A percentile compares a stretch with the other conserved stretches of the same genome.
phyloP scores from a whole-genome alignment of 2,329 filamentous ascomycete genomes.

The Grosmannia huntii region DNA sequence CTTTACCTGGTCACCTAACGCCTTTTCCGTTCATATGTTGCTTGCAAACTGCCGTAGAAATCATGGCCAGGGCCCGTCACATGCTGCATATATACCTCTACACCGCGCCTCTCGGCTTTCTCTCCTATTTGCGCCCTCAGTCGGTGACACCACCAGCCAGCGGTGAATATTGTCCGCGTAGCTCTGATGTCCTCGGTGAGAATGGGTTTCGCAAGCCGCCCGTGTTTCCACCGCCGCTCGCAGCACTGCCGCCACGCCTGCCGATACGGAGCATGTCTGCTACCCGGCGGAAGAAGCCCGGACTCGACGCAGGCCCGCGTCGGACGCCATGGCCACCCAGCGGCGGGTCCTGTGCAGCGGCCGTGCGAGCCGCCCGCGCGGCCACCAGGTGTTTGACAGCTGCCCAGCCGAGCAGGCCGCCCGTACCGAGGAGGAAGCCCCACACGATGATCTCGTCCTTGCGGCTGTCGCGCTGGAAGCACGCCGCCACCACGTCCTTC shows the following conservation, averaged over 20 bases:
- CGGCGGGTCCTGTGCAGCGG: conserved; percentile 1
- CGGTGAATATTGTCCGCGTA: conserved; percentile 10
- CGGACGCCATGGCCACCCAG: conserved; percentile 2
- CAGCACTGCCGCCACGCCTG: not conserved
- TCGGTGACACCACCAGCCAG: not conserved
- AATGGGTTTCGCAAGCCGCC: conserved; percentile 2
- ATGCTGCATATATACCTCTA: not conserved
- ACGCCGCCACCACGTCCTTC: conserved; percentile 48
- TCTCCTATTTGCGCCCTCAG: not conserved
- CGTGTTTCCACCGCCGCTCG: not conserved
- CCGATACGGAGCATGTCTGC: not conserved
- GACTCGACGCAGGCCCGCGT: not conserved
- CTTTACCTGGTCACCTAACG: too few relatives aligned
- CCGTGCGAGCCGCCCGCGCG: conserved; percentile 17
- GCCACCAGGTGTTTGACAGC: conserved; percentile 36
- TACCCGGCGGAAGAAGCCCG: not conserved
- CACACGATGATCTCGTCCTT: conserved; percentile 57
- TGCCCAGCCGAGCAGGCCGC: conserved; percentile 48
- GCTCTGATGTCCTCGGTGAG: conserved; percentile 1
- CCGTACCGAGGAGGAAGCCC: conserved; percentile 47
- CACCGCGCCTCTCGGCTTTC: not conserved
- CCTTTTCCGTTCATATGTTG: too few relatives aligned
- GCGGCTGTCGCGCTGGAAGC: conserved; percentile 54
- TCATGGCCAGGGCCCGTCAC: not conserved
- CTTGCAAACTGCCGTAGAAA: too few relatives aligned